Evolutionary conservation across 306 rosid species (phyloP).

Genomic region (Leucaena leucocephala): DNA sequence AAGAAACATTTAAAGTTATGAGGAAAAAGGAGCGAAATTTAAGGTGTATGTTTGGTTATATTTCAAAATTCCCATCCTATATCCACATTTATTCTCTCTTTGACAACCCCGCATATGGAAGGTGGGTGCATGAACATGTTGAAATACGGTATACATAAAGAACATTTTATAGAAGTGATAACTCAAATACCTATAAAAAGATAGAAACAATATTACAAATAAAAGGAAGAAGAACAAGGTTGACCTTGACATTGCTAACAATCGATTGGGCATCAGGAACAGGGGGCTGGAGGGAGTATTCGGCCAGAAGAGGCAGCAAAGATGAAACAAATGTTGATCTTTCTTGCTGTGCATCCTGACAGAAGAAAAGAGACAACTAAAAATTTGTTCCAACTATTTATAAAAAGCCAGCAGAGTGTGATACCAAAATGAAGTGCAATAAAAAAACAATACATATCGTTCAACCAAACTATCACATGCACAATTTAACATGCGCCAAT

Average conservation of each 20-base stretch:
- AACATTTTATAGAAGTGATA: conserved; percentile 3
- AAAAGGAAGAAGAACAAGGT: conserved; percentile 31
- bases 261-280: conserved; percentile 88
- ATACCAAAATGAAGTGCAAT: conserved; percentile 25
- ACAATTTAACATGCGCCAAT: conserved; percentile 27
- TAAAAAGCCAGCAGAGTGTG: conserved; percentile 19
- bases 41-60: conserved; percentile 4
- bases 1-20: background rate
- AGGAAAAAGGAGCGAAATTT: conserved; percentile 5
- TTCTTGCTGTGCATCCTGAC: conserved; percentile 95
- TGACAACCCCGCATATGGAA: background rate
- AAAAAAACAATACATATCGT: conserved; percentile 29
- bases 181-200: background rate
- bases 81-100: conserved; percentile 16
- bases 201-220: conserved; percentile 27
- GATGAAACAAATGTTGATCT: conserved; percentile 83
- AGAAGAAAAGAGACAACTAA: conserved; percentile 36
- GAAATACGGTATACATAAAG: conserved; percentile 10
- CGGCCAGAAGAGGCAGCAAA: conserved; percentile 90
- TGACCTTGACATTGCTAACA: conserved; percentile 90
- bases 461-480: conserved; percentile 9
- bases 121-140: background rate
- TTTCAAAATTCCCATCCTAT: conserved; percentile 19
- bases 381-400: conserved; percentile 12
- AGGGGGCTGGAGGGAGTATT: conserved; percentile 90